These are phyloP conservation scores for Thraustotheca clavata DNA, from an alignment of 352 stramenopile genomes.

Conservation along the genomic window DNA sequence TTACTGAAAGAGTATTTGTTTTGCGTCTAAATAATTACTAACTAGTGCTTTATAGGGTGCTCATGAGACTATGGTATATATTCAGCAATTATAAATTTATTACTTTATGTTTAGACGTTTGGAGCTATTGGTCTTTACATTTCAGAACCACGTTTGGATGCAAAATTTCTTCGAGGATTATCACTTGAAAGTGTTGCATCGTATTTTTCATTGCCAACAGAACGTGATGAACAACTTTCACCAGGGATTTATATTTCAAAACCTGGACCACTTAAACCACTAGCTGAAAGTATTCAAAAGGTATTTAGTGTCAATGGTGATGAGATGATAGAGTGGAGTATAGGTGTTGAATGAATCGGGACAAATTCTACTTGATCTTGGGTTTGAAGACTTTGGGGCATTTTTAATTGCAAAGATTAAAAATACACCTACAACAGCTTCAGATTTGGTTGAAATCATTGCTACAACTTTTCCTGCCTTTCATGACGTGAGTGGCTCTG, in stretches of 20 bases:
- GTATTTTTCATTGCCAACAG: slow-evolving; percentile 65
- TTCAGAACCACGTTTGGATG: slow-evolving; percentile 51
- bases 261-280: slow-evolving; percentile 52
- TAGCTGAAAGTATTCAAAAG: slow-evolving; percentile 46
- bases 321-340: background rate
- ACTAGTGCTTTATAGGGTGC: slow-evolving; percentile 31
- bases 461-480: slow-evolving; percentile 58
- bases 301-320: background rate
- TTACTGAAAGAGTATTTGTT: slow-evolving; percentile 39
- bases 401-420: slow-evolving; percentile 41
- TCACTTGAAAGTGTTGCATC: slow-evolving; percentile 55
- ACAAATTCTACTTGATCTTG: slow-evolving; percentile 42
- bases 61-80: slow-evolving; percentile 61
- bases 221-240: slow-evolving; percentile 62
- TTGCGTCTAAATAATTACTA: background rate
- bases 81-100: background rate
- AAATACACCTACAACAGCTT: slow-evolving; percentile 31
- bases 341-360: slow-evolving; percentile 52
- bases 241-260: slow-evolving; percentile 76
- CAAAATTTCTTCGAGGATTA: slow-evolving; percentile 45
- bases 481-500: slow-evolving; percentile 38
- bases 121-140: slow-evolving; percentile 84
- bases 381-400: slow-evolving; percentile 53
- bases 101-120: slow-evolving; percentile 39
- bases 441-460: slow-evolving; percentile 43